Evolutionary conservation across 805 yeast species (phyloP), one percentile per base, ranked within the genome.

Genomic region (Nakazawaea molendinolei): DNA sequence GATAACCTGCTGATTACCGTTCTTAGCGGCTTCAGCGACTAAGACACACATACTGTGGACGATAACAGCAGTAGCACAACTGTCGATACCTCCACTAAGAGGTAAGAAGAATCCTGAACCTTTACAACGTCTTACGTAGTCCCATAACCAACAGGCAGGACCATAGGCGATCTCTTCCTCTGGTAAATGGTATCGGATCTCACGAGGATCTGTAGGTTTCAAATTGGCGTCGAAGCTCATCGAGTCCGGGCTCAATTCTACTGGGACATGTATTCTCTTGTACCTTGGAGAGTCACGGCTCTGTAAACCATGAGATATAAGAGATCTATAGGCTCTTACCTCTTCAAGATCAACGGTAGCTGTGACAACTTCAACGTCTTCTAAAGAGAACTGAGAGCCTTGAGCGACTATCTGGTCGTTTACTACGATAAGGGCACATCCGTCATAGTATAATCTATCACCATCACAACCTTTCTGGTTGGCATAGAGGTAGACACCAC

Each of bases 71-170:
- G 98, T 92, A 2, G 98, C 96, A 65, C 98, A 94, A 23, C 95
- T 84, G 55, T 92, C 99, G 44, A 92, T 90, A 33, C 99, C 99
- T 14, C 99, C 99, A 56, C 95, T 82, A 33, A 92, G 65, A 0
- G 99, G 97, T 31, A 92, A 65, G 59, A 92, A 94, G 55, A 70
- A 92, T 0, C 99, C 99, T 0, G 87, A 86, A 34, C 92, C 84
- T 46, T 75, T 76, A 47, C 95, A 86, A 45, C 99, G 73, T 56
- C 99, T 74, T 40, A 92, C 68, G 52, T 92, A 92, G 58, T 92
- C 99, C 99, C 99, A 92, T 44, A 92, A 60, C 99, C 99, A 92
- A 57, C 98, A 92, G 0, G 99, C 98, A 1, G 99, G 99, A 0
- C 99, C 99, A 29, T 85, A 65, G 1, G 97, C 97, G 46, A 92